These are phyloP conservation scores for Aaosphaeria arxii DNA, from an alignment of 2,329 filamentous ascomycete species.

Conservation along the genomic window DNA sequence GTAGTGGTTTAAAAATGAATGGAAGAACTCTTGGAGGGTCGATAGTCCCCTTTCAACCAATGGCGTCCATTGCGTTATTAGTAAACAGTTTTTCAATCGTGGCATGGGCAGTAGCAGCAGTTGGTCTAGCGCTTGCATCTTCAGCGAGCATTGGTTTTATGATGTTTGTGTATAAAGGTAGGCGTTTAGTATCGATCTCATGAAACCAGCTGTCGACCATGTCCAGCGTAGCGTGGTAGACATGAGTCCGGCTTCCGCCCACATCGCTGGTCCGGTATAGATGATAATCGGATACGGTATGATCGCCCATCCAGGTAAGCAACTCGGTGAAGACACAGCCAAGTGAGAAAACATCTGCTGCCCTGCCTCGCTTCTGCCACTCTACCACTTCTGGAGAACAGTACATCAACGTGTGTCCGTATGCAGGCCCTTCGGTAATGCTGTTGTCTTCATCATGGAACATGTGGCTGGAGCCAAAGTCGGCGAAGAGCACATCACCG, in stretches of 20 bases:
- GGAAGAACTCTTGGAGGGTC: too few species aligned
- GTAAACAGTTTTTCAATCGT: too few species aligned
- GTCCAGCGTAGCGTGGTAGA: slow-evolving; percentile 9
- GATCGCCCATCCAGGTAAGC: slow-evolving; percentile 6
- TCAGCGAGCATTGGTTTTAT: too few species aligned
- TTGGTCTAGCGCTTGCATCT: too few species aligned
- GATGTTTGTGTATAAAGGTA: too few species aligned
- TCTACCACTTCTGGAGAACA: slow-evolving; percentile 14
- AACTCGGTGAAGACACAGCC: slow-evolving; percentile 16
- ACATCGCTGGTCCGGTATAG: neutral
- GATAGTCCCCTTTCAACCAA: too few species aligned
- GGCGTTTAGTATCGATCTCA: too few species aligned
- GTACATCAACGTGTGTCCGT: slow-evolving; percentile 12
- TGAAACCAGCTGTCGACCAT: neutral
- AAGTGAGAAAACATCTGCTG: slow-evolving; percentile 15
- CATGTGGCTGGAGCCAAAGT: slow-evolving; percentile 15
- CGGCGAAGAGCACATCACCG: slow-evolving; percentile 11
- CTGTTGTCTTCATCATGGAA: slow-evolving; percentile 10
- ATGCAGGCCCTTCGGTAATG: slow-evolving; percentile 11
- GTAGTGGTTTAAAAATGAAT: too few species aligned
- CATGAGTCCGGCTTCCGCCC: slow-evolving; percentile 4
- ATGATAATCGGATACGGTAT: slow-evolving; percentile 6
- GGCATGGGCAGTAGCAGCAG: too few species aligned
- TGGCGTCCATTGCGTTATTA: too few species aligned
- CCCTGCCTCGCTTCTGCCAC: slow-evolving; percentile 5